Evolutionary conservation across 768 basidiomycete species (phyloP).

Genomic region (Tulasnella sp.): DNA sequence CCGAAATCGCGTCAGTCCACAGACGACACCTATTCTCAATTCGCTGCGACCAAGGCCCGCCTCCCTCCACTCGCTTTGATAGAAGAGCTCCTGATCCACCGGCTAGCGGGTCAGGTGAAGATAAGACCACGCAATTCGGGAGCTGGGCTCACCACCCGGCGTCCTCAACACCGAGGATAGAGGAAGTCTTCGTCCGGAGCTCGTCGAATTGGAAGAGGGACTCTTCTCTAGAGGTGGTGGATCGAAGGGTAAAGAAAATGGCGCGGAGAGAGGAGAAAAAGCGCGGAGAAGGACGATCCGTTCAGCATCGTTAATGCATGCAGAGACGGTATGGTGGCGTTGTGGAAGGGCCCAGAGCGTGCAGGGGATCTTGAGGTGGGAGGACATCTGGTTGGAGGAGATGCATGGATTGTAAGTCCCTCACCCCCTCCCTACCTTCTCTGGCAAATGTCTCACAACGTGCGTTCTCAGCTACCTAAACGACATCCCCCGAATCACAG

Average conservation of each 20-base stretch:
- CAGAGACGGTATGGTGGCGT: conserved; percentile 30
- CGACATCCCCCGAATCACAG: conserved; percentile 34
- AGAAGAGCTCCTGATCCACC: conserved; percentile 47
- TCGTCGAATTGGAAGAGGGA: conserved; percentile 29
- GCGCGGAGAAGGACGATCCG: conserved; percentile 20
- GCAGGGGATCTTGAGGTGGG: conserved; percentile 23
- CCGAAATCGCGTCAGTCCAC: not conserved
- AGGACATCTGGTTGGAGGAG: conserved; percentile 26
- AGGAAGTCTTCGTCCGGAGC: conserved; percentile 33
- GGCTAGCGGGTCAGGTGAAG: conserved; percentile 35
- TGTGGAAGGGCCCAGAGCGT: conserved; percentile 32
- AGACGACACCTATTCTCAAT: conserved; percentile 23
- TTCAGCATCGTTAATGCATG: conserved; percentile 43
- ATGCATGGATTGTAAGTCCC: conserved; percentile 34
- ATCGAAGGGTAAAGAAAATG: conserved; percentile 8
- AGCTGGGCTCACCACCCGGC: conserved; percentile 18
- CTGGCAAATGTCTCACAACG: not conserved
- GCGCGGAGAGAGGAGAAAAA: not conserved
- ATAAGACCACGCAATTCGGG: conserved; percentile 33
- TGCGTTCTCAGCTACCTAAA: conserved; percentile 33
- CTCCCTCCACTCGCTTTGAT: conserved; percentile 64
- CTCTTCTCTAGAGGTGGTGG: not conserved
- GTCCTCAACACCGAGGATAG: conserved; percentile 29
- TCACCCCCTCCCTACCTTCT: too few relatives aligned
- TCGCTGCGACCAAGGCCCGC: conserved; percentile 52